phyloP scores from a whole-genome alignment of 2,329 filamentous ascomycete genomes.

The Microthyrium microscopicum region DNA sequence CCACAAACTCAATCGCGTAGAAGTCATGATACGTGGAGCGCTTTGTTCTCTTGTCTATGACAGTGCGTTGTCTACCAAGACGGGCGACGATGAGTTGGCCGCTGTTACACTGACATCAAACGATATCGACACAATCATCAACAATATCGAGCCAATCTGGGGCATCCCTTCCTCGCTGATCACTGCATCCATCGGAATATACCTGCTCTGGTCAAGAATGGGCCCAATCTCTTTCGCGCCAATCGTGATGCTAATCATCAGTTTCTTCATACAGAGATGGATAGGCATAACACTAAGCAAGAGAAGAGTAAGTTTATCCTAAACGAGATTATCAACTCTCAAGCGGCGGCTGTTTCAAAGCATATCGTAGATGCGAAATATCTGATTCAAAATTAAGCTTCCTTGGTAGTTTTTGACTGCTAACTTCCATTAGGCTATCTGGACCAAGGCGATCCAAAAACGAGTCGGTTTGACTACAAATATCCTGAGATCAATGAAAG shows the following conservation, averaged over 20 bases:
- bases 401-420: not conserved
- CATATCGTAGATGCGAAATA: not conserved
- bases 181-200: not conserved
- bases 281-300: not conserved
- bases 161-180: not conserved
- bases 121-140: constrained; percentile 1
- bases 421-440: not conserved
- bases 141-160: not conserved
- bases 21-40: constrained; percentile 3
- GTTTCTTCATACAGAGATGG: constrained; percentile 1
- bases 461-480: constrained; percentile 1
- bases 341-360: not conserved
- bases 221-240: not conserved
- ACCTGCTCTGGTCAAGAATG: not conserved
- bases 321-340: not conserved
- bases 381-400: not conserved
- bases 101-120: constrained; percentile 5
- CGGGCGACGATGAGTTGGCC: not conserved
- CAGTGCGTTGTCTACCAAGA: not conserved
- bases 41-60: not conserved
- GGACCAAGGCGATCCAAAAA: constrained; percentile 2
- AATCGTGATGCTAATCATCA: too few species aligned
- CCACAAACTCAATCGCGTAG: not conserved
- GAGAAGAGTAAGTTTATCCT: not conserved
- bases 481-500: constrained; percentile 3